Evolutionary conservation across 2,329 filamentous ascomycete genomes (phyloP).

Genomic region (Aquanectria penicillioides): DNA sequence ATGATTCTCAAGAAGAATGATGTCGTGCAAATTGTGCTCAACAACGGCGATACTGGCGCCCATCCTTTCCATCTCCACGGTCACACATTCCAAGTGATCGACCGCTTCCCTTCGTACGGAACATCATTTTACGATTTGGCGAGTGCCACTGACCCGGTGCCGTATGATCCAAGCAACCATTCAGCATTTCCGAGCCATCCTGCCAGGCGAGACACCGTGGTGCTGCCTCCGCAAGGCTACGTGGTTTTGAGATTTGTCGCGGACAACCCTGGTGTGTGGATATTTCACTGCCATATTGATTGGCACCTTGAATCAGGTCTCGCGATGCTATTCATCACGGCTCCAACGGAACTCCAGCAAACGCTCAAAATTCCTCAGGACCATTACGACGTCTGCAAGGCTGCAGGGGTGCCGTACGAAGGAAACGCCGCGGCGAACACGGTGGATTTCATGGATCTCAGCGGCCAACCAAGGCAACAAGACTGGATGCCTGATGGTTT

Average conservation of each 20-base stretch:
- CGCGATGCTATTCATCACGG: slow-evolving; percentile 71
- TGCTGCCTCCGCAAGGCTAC: slow-evolving; percentile 72
- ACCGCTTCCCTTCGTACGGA: slow-evolving; percentile 51
- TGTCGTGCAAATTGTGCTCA: slow-evolving; percentile 77
- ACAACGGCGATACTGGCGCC: slow-evolving; percentile 76
- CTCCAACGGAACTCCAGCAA: slow-evolving; percentile 70
- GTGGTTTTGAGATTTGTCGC: slow-evolving; percentile 73
- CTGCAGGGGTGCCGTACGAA: slow-evolving; percentile 56
- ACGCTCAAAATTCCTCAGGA: slow-evolving; percentile 67
- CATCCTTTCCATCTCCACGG: slow-evolving; percentile 86
- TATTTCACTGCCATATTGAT: slow-evolving; percentile 85
- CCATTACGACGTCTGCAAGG: slow-evolving; percentile 67
- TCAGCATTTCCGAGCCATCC: slow-evolving; percentile 63
- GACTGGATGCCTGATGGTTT: slow-evolving; percentile 70
- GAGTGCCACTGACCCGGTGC: slow-evolving; percentile 58
- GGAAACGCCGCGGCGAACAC: slow-evolving; percentile 84
- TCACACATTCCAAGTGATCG: slow-evolving; percentile 76
- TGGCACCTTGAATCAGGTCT: slow-evolving; percentile 78
- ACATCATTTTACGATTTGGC: slow-evolving; percentile 57
- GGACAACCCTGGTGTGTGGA: slow-evolving; percentile 75
- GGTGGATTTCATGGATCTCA: slow-evolving; percentile 69
- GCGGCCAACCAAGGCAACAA: slow-evolving; percentile 66
- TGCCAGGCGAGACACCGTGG: slow-evolving; percentile 74
- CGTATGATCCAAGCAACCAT: slow-evolving; percentile 44
- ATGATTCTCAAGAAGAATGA: slow-evolving; percentile 74